phyloP scores from a whole-genome alignment of 1,284 basidiomycete species.

The Tilletia indica region DNA sequence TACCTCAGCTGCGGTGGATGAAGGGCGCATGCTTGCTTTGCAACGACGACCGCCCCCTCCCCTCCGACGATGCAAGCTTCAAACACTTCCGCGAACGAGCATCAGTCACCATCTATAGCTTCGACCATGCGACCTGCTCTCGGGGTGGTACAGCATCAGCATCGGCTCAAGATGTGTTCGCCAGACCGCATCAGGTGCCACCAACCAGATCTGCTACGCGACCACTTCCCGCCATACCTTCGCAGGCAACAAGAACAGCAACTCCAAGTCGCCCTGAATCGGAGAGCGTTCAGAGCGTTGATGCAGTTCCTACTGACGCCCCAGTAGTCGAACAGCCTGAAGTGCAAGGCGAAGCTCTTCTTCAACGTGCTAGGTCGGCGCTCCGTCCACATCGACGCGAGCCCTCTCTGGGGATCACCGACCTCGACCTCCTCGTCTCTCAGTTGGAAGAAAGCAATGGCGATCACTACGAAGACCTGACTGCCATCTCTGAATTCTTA shows the following conservation, averaged over 20 bases:
- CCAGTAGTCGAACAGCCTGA: neutral
- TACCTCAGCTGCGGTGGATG: conserved; percentile 16
- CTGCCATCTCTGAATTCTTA: conserved; percentile 66
- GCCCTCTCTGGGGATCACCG: conserved; percentile 37
- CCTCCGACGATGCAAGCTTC: neutral
- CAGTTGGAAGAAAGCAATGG: conserved; percentile 30
- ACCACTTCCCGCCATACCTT: neutral
- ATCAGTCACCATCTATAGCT: too few relatives aligned
- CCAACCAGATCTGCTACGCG: neutral
- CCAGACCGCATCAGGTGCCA: too few relatives aligned
- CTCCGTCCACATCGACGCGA: conserved; percentile 15
- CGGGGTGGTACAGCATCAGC: too few relatives aligned
- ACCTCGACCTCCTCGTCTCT: conserved; percentile 50
- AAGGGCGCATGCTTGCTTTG: conserved; percentile 5
- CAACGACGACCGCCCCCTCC: conserved; percentile 21
- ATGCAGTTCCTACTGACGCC: too few relatives aligned
- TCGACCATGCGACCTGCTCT: too few relatives aligned
- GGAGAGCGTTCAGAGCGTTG: too few relatives aligned
- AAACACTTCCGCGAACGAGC: too few relatives aligned
- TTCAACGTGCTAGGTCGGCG: neutral
- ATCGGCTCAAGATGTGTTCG: too few relatives aligned
- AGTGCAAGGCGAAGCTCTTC: conserved; percentile 4
- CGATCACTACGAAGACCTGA: conserved; percentile 58
- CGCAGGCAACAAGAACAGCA: neutral
- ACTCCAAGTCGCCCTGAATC: neutral